Evolutionary conservation across 306 rosid genomes (phyloP).

Genomic region (Cercis canadensis): DNA sequence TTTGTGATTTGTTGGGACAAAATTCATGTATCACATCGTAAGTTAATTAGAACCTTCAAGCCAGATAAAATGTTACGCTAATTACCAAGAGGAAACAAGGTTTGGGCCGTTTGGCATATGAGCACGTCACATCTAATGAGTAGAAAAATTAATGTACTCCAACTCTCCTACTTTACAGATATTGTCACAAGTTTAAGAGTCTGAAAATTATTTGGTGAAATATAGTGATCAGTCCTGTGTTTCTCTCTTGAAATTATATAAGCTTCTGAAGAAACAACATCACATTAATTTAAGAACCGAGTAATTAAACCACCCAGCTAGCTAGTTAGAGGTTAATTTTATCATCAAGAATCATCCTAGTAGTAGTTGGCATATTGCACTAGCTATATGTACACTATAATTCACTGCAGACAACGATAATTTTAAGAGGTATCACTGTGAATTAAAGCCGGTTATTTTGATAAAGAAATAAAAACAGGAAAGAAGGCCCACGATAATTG

Average conservation of each 20-base stretch:
- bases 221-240: no score
- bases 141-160: slow-evolving; percentile 10
- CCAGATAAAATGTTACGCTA: not conserved
- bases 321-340: no score
- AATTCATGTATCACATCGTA: no score
- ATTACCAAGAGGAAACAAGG: not conserved
- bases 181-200: not conserved
- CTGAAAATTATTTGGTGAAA: no score
- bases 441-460: not conserved
- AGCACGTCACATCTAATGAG: slow-evolving; percentile 24
- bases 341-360: no score
- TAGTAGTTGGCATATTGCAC: no score
- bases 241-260: no score
- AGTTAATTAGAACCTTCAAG: not conserved
- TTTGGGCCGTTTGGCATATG: slow-evolving; percentile 14
- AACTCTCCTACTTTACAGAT: not conserved
- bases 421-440: not conserved
- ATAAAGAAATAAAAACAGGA: slow-evolving; percentile 8
- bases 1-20: not conserved
- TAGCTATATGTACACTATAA: no score
- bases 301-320: no score
- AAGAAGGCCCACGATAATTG: slow-evolving; percentile 1
- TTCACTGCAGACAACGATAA: no score
- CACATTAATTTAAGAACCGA: no score
- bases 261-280: no score